These are phyloP conservation scores for Zygosaccharomyces pseudobailii DNA, from an alignment of 1,139 yeast genomes.

Conservation along the genomic window DNA sequence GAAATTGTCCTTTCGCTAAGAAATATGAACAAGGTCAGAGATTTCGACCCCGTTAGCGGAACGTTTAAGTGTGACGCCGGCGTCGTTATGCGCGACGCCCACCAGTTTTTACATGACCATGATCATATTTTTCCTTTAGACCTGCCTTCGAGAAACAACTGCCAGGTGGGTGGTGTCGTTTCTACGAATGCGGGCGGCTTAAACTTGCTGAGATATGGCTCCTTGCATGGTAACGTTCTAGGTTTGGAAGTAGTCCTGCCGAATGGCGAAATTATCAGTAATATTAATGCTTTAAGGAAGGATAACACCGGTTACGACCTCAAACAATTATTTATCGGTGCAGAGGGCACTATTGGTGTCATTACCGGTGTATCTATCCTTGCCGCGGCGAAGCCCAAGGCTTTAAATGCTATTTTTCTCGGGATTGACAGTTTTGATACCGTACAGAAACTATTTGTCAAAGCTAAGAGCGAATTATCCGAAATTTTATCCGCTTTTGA, in stretches of 20 bases:
- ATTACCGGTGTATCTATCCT: constrained; percentile 86
- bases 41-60: constrained; percentile 80
- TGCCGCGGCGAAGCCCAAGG: constrained; percentile 85
- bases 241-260: constrained; percentile 92
- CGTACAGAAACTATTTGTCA: constrained; percentile 75
- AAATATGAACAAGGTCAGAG: constrained; percentile 70
- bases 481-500: constrained; percentile 93
- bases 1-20: constrained; percentile 73
- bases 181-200: constrained; percentile 98
- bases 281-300: constrained; percentile 78
- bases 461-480: constrained; percentile 71
- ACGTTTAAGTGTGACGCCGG: constrained; percentile 90
- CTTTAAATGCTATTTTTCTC: constrained; percentile 82
- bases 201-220: constrained; percentile 81
- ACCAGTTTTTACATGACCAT: constrained; percentile 66
- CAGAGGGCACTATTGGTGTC: constrained; percentile 88
- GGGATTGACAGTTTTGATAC: constrained; percentile 78
- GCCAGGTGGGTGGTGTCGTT: constrained; percentile 93
- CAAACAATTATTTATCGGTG: constrained; percentile 87
- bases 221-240: constrained; percentile 85
- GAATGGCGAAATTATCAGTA: constrained; percentile 79
- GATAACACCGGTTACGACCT: constrained; percentile 93
- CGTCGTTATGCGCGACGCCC: constrained; percentile 81
- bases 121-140: constrained; percentile 93
- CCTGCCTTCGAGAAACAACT: constrained; percentile 94